Conservation (phyloP, 306 rosid genomes). For the Prunus kanzakura region DNA sequence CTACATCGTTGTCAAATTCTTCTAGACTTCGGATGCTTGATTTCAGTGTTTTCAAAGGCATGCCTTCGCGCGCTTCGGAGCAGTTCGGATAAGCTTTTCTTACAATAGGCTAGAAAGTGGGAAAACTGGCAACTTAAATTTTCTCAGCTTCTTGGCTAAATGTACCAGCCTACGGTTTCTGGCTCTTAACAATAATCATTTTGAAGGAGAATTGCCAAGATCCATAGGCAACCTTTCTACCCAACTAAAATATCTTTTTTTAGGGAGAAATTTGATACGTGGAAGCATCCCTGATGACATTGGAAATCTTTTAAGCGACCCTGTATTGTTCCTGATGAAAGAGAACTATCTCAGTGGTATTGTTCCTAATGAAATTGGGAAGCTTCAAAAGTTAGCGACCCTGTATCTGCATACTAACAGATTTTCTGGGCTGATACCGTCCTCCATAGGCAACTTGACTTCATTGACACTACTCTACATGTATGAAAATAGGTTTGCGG, state of each 20-base stretch:
- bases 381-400: not conserved
- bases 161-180: no score
- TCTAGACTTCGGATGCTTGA: no score
- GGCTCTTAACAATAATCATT: not conserved
- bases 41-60: no score
- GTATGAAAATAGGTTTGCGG: slow-evolving; percentile 12
- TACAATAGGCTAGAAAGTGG: no score
- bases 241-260: not conserved
- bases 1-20: no score
- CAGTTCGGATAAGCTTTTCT: no score
- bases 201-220: not conserved
- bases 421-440: slow-evolving; percentile 22
- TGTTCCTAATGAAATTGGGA: not conserved
- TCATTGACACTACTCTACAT: not conserved
- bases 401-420: not conserved
- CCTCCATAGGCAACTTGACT: slow-evolving; percentile 31
- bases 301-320: not conserved
- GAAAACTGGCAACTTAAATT: no score
- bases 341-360: not conserved
- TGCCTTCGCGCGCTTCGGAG: no score
- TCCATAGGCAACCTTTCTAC: not conserved
- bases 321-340: not conserved
- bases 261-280: not conserved
- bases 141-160: no score
- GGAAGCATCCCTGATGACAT: not conserved